Conservation (phyloP, 768 basidiomycete genomes). For the Gymnopilus dilepis region DNA sequence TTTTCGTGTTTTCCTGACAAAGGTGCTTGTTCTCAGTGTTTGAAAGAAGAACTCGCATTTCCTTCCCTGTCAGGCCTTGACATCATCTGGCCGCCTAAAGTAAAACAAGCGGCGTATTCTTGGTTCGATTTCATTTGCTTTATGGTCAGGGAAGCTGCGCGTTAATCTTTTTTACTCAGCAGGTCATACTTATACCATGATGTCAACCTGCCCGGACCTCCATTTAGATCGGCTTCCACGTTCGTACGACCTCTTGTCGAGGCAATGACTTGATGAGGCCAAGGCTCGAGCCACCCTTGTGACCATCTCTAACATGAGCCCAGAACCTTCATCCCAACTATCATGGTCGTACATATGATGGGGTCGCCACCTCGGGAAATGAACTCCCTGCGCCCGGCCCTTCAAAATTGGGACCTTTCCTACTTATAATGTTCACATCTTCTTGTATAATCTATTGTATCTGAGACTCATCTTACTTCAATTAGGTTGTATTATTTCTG, state of each 20-base stretch:
- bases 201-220: conserved; percentile 13
- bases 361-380: conserved; percentile 10
- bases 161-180: conserved; percentile 12
- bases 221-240: conserved; percentile 15
- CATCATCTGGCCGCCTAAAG: conserved; percentile 8
- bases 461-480: conserved; percentile 24
- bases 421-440: conserved; percentile 9
- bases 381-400: conserved; percentile 3
- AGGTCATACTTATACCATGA: conserved; percentile 10
- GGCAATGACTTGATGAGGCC: background rate
- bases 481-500: conserved; percentile 29
- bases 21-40: background rate
- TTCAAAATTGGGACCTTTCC: conserved; percentile 9
- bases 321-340: background rate
- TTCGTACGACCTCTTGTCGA: conserved; percentile 6
- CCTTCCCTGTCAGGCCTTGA: background rate
- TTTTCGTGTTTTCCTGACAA: background rate
- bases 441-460: conserved; percentile 24
- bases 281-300: background rate
- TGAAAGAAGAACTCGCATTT: background rate
- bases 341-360: background rate
- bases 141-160: background rate
- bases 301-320: conserved; percentile 5
- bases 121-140: background rate
- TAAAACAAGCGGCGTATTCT: background rate